Percentiles rank a stretch among this genome's conserved stretches.
phyloP scores from a whole-genome alignment of 345 rosid species.

The Balakata baccata region DNA sequence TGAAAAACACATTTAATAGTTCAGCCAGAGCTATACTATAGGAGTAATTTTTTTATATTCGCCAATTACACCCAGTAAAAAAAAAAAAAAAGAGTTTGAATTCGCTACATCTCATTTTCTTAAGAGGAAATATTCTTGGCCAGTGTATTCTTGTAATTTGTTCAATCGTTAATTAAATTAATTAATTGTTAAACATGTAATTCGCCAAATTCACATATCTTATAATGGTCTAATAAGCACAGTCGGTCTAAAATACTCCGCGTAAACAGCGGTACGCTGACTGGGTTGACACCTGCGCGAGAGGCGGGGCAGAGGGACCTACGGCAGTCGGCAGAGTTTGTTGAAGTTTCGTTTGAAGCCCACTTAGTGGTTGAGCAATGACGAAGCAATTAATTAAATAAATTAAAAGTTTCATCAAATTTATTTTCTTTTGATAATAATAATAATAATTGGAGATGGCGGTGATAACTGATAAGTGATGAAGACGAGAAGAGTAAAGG shows the following conservation, averaged over 20 bases:
- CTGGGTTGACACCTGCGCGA: slow-evolving; percentile 1
- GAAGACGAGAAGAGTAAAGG: not conserved
- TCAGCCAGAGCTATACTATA: too few relatives aligned
- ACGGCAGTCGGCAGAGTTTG: not conserved
- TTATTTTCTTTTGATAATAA: too few relatives aligned
- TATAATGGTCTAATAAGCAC: not conserved
- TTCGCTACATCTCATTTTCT: too few relatives aligned
- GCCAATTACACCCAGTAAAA: too few relatives aligned
- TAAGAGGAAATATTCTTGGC: too few relatives aligned
- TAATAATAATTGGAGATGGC: not conserved
- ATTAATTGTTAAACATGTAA: not conserved
- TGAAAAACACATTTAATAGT: too few relatives aligned
- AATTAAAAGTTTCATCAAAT: too few relatives aligned
- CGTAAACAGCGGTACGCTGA: not conserved
- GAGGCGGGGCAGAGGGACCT: not conserved
- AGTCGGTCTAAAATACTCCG: not conserved
- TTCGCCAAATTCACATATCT: not conserved
- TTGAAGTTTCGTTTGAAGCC: not conserved
- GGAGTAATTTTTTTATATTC: too few relatives aligned
- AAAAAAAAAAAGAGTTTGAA: too few relatives aligned
- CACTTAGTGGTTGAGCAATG: slow-evolving; percentile 8
- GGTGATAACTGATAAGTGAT: not conserved
- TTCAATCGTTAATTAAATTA: too few relatives aligned
- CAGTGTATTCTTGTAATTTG: not conserved
- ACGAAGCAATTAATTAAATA: not conserved